These are phyloP conservation scores for Coemansia furcata DNA, from an alignment of 192 early-diverging fungal genomes.

Conservation along the genomic window DNA sequence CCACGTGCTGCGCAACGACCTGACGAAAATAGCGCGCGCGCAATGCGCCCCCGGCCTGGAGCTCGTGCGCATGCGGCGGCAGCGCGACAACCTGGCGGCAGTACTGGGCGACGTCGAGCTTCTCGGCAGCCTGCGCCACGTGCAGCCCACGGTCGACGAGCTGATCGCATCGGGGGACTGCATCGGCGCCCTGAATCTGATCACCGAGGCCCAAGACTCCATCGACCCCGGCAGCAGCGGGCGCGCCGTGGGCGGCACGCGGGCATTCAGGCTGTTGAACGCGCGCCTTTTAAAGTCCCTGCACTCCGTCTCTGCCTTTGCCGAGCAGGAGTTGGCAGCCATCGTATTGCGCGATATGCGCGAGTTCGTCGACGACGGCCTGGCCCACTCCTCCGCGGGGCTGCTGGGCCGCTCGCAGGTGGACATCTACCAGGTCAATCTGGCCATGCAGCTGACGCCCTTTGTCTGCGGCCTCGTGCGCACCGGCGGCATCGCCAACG, in stretches of 20 bases:
- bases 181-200: slow-evolving; percentile 84
- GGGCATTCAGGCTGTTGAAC: slow-evolving; percentile 31
- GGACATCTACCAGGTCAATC: slow-evolving; percentile 51
- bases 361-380: slow-evolving; percentile 49
- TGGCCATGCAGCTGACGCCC: slow-evolving; percentile 62
- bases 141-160: slow-evolving; percentile 80
- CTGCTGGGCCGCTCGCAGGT: slow-evolving; percentile 27
- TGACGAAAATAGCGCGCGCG: slow-evolving; percentile 60
- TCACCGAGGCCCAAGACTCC: slow-evolving; percentile 74
- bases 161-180: slow-evolving; percentile 79
- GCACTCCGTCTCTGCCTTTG: slow-evolving; percentile 13
- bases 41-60: slow-evolving; percentile 78
- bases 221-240: slow-evolving; percentile 10
- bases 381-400: slow-evolving; percentile 18
- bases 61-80: slow-evolving; percentile 76
- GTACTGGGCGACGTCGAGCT: slow-evolving; percentile 69
- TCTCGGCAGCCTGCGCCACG: slow-evolving; percentile 73
- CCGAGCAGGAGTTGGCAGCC: slow-evolving; percentile 46
- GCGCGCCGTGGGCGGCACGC: not conserved
- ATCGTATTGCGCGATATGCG: slow-evolving; percentile 52
- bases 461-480: slow-evolving; percentile 75
- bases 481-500: slow-evolving; percentile 63
- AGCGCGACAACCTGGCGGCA: slow-evolving; percentile 66
- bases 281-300: slow-evolving; percentile 24
- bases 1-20: slow-evolving; percentile 65